Conservation (phyloP, 768 basidiomycete species). For the Pholiota conissans region DNA sequence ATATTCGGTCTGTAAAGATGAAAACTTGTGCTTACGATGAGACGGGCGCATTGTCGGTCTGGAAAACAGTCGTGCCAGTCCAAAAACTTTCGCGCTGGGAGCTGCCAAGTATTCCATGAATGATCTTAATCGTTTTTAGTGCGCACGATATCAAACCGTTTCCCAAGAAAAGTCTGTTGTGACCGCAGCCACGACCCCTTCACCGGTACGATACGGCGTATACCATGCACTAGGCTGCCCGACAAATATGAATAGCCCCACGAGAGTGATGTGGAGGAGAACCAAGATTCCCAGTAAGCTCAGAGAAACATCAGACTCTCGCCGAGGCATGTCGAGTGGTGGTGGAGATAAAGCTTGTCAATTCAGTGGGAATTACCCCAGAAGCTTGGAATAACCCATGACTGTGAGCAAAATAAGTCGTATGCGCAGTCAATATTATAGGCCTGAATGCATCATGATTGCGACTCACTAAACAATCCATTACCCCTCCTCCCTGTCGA, state of each 20-base stretch:
- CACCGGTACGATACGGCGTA: neutral
- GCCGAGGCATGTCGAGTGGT: neutral
- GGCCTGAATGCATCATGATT: neutral
- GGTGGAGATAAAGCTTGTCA: neutral
- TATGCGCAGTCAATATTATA: neutral
- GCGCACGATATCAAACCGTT: neutral
- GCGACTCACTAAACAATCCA: neutral
- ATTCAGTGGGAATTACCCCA: neutral
- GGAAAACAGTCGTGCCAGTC: neutral
- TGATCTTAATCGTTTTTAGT: too few relatives aligned
- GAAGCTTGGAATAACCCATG: neutral
- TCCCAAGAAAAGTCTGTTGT: neutral
- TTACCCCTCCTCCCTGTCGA: too few relatives aligned
- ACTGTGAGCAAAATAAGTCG: neutral
- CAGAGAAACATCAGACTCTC: neutral
- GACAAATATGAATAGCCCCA: neutral
- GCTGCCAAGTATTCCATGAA: neutral
- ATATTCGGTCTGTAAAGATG: neutral
- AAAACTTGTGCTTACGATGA: constrained; percentile 5
- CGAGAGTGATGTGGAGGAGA: neutral
- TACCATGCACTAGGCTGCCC: neutral
- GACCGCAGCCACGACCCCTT: neutral
- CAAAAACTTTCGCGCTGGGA: neutral
- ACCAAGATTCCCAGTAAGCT: neutral
- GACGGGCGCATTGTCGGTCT: constrained; percentile 1